Conservation (phyloP, 768 basidiomycete genomes). For the Gloeostereum incarnatum region DNA sequence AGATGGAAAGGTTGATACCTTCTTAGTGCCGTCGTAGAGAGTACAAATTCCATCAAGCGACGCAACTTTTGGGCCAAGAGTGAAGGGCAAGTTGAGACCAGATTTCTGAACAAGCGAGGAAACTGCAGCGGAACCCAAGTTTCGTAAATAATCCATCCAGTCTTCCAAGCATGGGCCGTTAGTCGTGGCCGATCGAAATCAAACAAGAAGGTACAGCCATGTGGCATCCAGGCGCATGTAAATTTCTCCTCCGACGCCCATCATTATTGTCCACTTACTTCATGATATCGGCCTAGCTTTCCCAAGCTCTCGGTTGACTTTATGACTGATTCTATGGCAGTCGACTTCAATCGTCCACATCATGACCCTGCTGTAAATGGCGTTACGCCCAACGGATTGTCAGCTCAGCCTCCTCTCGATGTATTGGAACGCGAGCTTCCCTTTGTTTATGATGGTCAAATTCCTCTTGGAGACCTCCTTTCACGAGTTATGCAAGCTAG, state of each 20-base stretch:
- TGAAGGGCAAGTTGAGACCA: slow-evolving; percentile 83
- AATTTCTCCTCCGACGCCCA: no score
- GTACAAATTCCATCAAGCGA: slow-evolving; percentile 73
- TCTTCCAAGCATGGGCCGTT: no score
- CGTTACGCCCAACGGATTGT: no score
- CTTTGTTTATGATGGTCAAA: slow-evolving; percentile 61
- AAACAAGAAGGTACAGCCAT: no score
- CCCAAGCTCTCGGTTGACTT: no score
- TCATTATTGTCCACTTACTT: no score
- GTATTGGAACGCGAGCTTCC: slow-evolving; percentile 71
- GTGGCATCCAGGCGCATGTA: no score
- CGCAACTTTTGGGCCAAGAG: slow-evolving; percentile 64
- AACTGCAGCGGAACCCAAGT: slow-evolving; percentile 77
- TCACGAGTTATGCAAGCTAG: slow-evolving; percentile 71
- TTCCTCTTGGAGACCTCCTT: slow-evolving; percentile 63
- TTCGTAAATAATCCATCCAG: slow-evolving; percentile 87
- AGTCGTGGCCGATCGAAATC: no score
- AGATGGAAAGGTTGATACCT: slow-evolving; percentile 37
- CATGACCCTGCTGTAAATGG: no score
- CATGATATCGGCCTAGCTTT: no score
- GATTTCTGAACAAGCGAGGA: slow-evolving; percentile 91
- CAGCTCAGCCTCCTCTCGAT: slow-evolving; percentile 32
- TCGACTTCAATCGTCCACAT: no score
- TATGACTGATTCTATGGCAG: no score
- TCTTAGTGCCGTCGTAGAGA: slow-evolving; percentile 81